Percentiles rank a stretch among this genome's conserved stretches.
Evolutionary conservation across 1,139 yeast species (phyloP).

Genomic region (Hyphopichia burtonii): DNA sequence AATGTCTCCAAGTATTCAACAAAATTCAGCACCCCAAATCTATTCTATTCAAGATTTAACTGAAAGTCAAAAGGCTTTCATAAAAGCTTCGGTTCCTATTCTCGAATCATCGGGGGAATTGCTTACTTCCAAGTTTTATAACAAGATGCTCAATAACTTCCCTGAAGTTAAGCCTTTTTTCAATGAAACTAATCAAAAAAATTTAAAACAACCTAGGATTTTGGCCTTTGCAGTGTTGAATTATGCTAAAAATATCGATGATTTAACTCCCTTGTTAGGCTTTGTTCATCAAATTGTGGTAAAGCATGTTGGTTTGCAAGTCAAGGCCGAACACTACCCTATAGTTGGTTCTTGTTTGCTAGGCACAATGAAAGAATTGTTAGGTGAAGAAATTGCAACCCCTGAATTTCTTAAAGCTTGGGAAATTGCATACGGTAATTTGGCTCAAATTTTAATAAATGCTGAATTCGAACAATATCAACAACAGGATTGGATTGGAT

Average conservation of each 20-base stretch:
- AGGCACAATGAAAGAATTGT: constrained; percentile 50
- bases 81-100: constrained; percentile 59
- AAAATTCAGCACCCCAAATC: constrained; percentile 5
- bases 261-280: constrained; percentile 50
- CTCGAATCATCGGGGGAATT: constrained; percentile 56
- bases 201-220: constrained; percentile 60
- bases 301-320: constrained; percentile 65
- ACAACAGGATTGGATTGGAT: constrained; percentile 53
- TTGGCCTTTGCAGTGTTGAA: constrained; percentile 61
- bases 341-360: constrained; percentile 60
- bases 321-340: constrained; percentile 63
- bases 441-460: constrained; percentile 60
- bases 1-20: neutral
- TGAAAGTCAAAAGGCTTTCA: constrained; percentile 32
- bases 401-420: constrained; percentile 61
- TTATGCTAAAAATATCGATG: constrained; percentile 65
- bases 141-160: constrained; percentile 50
- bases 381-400: constrained; percentile 59
- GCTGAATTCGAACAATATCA: constrained; percentile 52
- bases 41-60: constrained; percentile 24
- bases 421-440: constrained; percentile 61
- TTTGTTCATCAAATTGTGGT: constrained; percentile 62
- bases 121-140: constrained; percentile 55
- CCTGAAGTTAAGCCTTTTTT: constrained; percentile 60
- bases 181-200: constrained; percentile 57